Evolutionary conservation across 208 protist genomes (phyloP).

Genomic region (Crithidia expoeki): DNA sequence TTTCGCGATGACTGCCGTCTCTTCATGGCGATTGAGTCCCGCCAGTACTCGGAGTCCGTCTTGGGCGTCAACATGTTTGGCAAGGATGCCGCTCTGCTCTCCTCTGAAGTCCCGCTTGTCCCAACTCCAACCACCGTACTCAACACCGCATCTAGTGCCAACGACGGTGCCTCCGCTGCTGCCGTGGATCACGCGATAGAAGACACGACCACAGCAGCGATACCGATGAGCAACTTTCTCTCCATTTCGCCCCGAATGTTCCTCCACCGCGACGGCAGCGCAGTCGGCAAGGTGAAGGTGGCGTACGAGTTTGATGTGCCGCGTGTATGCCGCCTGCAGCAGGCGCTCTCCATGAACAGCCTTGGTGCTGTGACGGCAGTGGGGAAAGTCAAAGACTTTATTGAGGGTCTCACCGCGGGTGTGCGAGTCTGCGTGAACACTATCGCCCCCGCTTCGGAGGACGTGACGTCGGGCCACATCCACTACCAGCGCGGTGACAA

Average conservation of each 20-base stretch:
- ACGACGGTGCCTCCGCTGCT: not conserved
- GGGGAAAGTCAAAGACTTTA: constrained; percentile 52
- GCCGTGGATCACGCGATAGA: not conserved
- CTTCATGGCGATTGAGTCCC: constrained; percentile 78
- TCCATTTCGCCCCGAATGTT: constrained; percentile 80
- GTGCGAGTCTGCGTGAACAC: constrained; percentile 72
- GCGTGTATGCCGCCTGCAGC: constrained; percentile 70
- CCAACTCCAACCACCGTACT: not conserved
- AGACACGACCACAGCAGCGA: too few relatives aligned
- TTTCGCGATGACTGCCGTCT: constrained; percentile 79
- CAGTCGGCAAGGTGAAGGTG: constrained; percentile 83
- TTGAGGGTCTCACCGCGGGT: constrained; percentile 71
- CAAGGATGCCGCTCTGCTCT: constrained; percentile 16
- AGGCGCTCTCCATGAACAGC: constrained; percentile 67
- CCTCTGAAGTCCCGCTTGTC: constrained; percentile 2
- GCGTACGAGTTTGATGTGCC: constrained; percentile 58
- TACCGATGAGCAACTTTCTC: constrained; percentile 35
- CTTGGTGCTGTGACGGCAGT: constrained; percentile 55
- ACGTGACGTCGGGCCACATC: constrained; percentile 61
- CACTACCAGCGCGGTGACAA: constrained; percentile 81
- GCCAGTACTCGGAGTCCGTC: constrained; percentile 67
- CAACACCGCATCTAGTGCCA: not conserved
- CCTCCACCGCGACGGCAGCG: constrained; percentile 56
- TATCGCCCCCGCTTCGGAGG: constrained; percentile 82
- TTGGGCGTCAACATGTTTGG: constrained; percentile 49